Conservation (phyloP, 148 eudicot species). For the Beta vulgaris region DNA sequence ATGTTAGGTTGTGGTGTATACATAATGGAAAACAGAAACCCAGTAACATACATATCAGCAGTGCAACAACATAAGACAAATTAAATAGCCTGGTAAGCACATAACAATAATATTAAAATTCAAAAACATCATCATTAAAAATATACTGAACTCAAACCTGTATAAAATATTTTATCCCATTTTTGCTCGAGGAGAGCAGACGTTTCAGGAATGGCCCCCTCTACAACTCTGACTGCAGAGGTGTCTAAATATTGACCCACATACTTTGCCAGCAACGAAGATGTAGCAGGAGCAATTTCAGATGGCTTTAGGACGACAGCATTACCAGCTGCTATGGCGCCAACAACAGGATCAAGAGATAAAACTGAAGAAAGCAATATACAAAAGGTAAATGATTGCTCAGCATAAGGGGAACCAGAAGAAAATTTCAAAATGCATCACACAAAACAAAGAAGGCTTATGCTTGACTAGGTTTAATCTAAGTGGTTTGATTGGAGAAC, state of each 20-base stretch:
- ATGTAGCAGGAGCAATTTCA: constrained; percentile 72
- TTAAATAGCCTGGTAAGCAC: not conserved
- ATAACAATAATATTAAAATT: not conserved
- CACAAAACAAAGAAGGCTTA: no score
- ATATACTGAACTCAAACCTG: constrained; percentile 43
- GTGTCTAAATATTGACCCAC: constrained; percentile 53
- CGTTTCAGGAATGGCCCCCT: constrained; percentile 63
- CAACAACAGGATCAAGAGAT: constrained; percentile 80
- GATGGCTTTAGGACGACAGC: constrained; percentile 80
- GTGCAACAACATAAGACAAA: not conserved
- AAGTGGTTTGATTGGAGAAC: no score
- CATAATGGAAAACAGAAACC: not conserved
- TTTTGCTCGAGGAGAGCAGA: constrained; percentile 68
- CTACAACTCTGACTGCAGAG: constrained; percentile 61
- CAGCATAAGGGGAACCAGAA: not conserved
- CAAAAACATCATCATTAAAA: not conserved
- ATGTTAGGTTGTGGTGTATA: not conserved
- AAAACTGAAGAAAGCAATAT: constrained; percentile 38
- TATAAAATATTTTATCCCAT: constrained; percentile 87
- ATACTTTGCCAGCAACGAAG: constrained; percentile 55
- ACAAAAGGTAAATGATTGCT: not conserved
- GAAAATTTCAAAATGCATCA: not conserved
- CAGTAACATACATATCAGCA: not conserved
- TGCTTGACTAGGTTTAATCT: no score
- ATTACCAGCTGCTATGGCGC: constrained; percentile 88